Conservation (phyloP, 106 monocot species). For the Chionographis japonica region DNA sequence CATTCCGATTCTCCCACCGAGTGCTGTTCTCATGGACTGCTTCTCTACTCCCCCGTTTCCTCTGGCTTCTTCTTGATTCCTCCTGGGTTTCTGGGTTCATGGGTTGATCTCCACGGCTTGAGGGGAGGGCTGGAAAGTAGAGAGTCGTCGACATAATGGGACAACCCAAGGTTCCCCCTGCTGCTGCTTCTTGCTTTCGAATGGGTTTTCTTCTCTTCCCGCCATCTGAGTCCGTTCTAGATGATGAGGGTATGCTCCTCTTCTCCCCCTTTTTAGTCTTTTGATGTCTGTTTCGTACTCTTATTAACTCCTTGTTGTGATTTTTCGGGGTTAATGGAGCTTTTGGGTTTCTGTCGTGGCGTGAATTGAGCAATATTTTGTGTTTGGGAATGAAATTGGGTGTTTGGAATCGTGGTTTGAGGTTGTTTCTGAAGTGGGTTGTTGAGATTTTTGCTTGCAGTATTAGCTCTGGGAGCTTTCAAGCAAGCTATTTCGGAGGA, state of each 20-base stretch:
- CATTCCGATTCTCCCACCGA: too few relatives aligned
- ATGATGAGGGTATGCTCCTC: slow-evolving; percentile 45
- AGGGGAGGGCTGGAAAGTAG: too few relatives aligned
- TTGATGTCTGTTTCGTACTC: background rate
- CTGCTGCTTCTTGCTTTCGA: slow-evolving; percentile 20
- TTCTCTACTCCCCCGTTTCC: too few relatives aligned
- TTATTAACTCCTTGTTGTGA: background rate
- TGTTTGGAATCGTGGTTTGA: too few relatives aligned
- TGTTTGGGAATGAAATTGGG: background rate
- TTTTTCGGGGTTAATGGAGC: background rate
- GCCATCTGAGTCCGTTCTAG: slow-evolving; percentile 10
- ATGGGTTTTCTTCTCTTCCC: slow-evolving; percentile 12
- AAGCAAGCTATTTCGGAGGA: slow-evolving; percentile 68
- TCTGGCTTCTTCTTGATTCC: too few relatives aligned
- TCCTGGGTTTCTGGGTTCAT: too few relatives aligned
- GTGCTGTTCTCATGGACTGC: too few relatives aligned
- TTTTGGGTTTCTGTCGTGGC: background rate
- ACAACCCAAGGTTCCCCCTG: slow-evolving; percentile 3
- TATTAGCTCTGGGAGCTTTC: slow-evolving; percentile 53
- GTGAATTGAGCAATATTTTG: background rate
- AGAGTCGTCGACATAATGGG: slow-evolving; percentile 9
- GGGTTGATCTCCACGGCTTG: too few relatives aligned
- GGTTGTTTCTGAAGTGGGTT: slow-evolving; percentile 1
- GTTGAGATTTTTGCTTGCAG: slow-evolving; percentile 27
- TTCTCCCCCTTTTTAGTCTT: background rate